Base-by-base conservation (phyloP, 352 stramenopile genomes). In the Phytopythium litorale region DNA sequence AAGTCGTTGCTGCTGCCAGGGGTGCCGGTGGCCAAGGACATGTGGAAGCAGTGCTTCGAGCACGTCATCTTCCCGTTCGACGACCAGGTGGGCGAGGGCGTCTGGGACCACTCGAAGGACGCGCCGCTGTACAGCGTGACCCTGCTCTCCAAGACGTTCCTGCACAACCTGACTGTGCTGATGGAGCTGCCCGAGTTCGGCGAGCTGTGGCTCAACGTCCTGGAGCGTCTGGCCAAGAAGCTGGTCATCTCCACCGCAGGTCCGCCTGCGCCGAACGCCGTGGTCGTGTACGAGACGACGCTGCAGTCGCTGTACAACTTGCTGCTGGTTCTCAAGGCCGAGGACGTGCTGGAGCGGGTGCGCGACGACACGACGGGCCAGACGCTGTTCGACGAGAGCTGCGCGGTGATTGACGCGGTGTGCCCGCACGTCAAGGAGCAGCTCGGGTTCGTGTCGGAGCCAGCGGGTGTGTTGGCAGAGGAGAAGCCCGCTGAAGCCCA, bases 21-120 rank as follows among this genome's bases (percentile, higher is more conserved):
- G 25, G 73, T 89, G 11, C 76, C 77, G 1, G 79, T 96, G 23
- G 73, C 78, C 7, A 85, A 84, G 56, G 76, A 84, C 37, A 91
- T 82, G 51, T 96, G 87, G 87, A 78, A 89, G 58, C 66, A 87
- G 49, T 96, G 87, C 64, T 96, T 96, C 58, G 72, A 91, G 53
- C 79, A 91, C n/a, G 81, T 94, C 21, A 91, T 96, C 58, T 96
- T 94, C 60, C 80, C 87, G 40, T 92, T 96, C 62, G 87, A 96
- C 56, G 81, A 96, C 62, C 84, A 92, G 54, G 80, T 91, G 19
- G 83, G 76, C 43, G 78, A 87, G 46, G 74, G 79, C 16, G 66
- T 74, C 43, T 81, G 78, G 66, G 65, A 69, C 7, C 74, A 80
- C 65, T 67, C 78, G 33, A 83, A 82, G 12, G 84, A 96, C 48